phyloP scores from a whole-genome alignment of 805 yeast genomes.

The Kregervanrija pseudodelftensis region DNA sequence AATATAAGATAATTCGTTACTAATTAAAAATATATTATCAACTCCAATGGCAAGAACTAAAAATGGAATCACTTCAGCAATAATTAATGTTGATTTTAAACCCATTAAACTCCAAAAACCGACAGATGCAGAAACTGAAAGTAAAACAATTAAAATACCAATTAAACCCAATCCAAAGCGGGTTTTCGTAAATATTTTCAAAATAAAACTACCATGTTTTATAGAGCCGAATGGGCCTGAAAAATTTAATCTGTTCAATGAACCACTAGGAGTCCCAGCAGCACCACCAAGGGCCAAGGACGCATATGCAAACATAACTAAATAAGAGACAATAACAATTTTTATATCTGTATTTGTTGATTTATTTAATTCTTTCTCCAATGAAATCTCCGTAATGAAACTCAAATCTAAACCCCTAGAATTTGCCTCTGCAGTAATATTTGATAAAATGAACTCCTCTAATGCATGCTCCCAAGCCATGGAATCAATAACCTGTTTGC shows the following conservation, averaged over 20 bases:
- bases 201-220: slow-evolving; percentile 4
- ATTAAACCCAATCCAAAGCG: slow-evolving; percentile 71
- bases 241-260: slow-evolving; percentile 4
- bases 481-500: slow-evolving; percentile 34
- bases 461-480: slow-evolving; percentile 67
- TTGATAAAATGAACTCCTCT: slow-evolving; percentile 41
- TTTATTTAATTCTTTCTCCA: slow-evolving; percentile 76
- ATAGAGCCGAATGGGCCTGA: slow-evolving; percentile 4
- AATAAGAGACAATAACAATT: slow-evolving; percentile 66
- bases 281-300: slow-evolving; percentile 68
- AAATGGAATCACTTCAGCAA: slow-evolving; percentile 96
- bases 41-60: slow-evolving; percentile 89
- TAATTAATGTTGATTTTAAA: slow-evolving; percentile 78
- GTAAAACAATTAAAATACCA: slow-evolving; percentile 76
- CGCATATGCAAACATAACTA: slow-evolving; percentile 83
- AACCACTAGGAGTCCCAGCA: slow-evolving; percentile 1
- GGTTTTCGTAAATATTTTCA: slow-evolving; percentile 35
- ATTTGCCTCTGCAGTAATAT: slow-evolving; percentile 40
- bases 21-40: slow-evolving; percentile 82
- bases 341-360: slow-evolving; percentile 73
- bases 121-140: slow-evolving; percentile 76
- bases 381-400: slow-evolving; percentile 76
- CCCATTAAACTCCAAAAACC: slow-evolving; percentile 77
- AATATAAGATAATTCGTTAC: slow-evolving; percentile 65
- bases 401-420: slow-evolving; percentile 51